Conservation (phyloP, 2,329 filamentous ascomycete species). For the Uncinocarpus reesii region DNA sequence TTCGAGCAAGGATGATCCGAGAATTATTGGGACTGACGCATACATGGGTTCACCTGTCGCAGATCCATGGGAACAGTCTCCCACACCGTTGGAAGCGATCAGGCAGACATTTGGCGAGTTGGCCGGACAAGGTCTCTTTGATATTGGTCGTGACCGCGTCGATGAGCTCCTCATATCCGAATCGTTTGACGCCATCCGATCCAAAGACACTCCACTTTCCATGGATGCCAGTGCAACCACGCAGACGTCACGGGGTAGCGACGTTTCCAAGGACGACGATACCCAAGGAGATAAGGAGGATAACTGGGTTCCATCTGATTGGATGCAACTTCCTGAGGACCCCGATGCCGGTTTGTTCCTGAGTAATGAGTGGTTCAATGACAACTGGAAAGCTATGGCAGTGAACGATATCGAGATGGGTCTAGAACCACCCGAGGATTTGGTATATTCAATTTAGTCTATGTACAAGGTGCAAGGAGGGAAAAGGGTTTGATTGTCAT, state of each 20-base stretch:
- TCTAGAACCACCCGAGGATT: not conserved
- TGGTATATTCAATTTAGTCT: conserved; percentile 5
- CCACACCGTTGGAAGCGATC: conserved; percentile 31
- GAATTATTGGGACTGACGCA: conserved; percentile 21
- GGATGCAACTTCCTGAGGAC: conserved; percentile 24
- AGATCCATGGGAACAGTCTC: conserved; percentile 31
- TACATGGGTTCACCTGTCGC: conserved; percentile 16
- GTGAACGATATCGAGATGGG: conserved; percentile 18
- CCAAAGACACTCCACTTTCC: conserved; percentile 32
- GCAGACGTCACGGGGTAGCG: conserved; percentile 31
- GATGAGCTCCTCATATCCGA: conserved; percentile 32
- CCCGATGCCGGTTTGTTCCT: conserved; percentile 21
- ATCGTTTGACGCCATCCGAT: conserved; percentile 27
- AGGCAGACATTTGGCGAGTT: conserved; percentile 31
- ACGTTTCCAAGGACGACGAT: conserved; percentile 27
- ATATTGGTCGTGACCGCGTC: conserved; percentile 28
- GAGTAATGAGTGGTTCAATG: conserved; percentile 12
- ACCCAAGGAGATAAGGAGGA: conserved; percentile 23
- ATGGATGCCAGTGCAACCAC: conserved; percentile 28
- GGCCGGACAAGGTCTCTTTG: conserved; percentile 21
- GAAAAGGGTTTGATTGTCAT: not conserved
- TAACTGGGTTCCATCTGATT: conserved; percentile 27
- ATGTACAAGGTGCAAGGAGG: not conserved
- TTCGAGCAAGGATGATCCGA: conserved; percentile 23
- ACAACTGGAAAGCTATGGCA: conserved; percentile 34